phyloP scores from a whole-genome alignment of 768 basidiomycete genomes.

The Daedaleopsis sinensis region DNA sequence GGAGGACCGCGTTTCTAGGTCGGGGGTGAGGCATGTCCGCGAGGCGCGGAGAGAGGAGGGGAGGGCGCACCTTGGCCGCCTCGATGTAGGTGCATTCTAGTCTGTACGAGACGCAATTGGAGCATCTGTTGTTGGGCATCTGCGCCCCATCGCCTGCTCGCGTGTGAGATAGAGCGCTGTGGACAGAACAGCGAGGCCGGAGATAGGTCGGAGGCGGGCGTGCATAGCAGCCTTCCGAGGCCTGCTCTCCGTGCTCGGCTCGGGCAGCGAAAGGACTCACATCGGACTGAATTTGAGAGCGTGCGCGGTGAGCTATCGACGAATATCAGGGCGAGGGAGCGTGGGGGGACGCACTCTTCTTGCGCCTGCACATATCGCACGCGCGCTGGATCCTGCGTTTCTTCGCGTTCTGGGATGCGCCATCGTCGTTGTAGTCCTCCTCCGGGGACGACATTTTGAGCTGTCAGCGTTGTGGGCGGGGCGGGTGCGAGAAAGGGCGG shows the following conservation, averaged over 20 bases:
- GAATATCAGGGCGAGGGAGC: neutral
- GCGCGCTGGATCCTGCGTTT: constrained; percentile 77
- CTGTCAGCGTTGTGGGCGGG: neutral
- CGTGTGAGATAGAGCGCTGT: neutral
- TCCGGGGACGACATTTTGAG: constrained; percentile 65
- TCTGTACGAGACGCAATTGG: constrained; percentile 61
- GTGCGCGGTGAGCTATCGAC: neutral
- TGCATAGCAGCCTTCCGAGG: neutral
- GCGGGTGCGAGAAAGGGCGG: neutral
- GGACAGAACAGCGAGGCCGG: neutral
- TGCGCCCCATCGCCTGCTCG: constrained; percentile 67
- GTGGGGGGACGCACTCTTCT: constrained; percentile 66
- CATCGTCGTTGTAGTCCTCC: constrained; percentile 58
- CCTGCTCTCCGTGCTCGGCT: too few relatives aligned
- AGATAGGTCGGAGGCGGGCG: neutral
- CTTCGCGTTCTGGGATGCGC: constrained; percentile 48
- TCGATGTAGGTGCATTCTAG: constrained; percentile 70
- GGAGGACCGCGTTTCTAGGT: constrained; percentile 59
- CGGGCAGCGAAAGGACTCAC: constrained; percentile 39
- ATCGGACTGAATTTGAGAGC: constrained; percentile 52
- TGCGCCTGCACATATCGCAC: constrained; percentile 81
- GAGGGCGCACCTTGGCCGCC: constrained; percentile 57
- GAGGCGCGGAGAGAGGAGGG: neutral
- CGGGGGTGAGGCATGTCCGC: neutral
- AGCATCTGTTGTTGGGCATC: constrained; percentile 63